phyloP scores from a whole-genome alignment of 306 rosid genomes.

The Acacia confusa region DNA sequence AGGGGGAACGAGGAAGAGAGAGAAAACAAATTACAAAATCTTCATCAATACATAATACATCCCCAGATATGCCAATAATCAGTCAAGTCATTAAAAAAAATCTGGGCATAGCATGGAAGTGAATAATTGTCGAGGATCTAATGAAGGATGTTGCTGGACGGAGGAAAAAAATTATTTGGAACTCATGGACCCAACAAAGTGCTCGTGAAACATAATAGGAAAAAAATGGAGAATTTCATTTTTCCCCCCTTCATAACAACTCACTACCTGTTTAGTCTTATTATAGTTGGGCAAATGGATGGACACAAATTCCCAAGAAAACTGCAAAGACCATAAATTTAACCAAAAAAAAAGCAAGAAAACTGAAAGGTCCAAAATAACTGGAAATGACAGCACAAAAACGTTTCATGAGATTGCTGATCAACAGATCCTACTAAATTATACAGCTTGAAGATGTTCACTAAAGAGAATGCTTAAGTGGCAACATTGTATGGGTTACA shows the following conservation, averaged over 20 bases:
- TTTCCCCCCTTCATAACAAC: background rate
- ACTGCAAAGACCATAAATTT: background rate
- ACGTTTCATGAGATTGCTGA: background rate
- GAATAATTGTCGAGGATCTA: background rate
- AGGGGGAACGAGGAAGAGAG: background rate
- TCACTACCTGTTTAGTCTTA: background rate
- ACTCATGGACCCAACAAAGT: background rate
- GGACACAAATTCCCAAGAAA: constrained; percentile 3
- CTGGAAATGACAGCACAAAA: background rate
- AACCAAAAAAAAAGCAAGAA: background rate
- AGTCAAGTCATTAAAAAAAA: background rate
- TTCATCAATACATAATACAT: background rate
- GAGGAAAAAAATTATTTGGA: background rate
- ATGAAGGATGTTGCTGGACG: background rate
- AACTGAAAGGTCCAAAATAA: background rate
- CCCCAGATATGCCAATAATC: background rate
- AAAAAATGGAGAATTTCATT: constrained; percentile 12
- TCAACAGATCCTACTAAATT: background rate
- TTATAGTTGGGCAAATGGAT: background rate
- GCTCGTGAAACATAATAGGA: background rate
- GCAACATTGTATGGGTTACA: background rate
- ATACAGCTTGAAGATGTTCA: constrained; percentile 12
- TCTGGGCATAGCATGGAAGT: background rate
- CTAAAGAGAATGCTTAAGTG: background rate
- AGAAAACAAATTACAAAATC: background rate